These are phyloP conservation scores for Chaetoscypha palmicola DNA, from an alignment of 2,329 filamentous ascomycete genomes.

Conservation along the genomic window DNA sequence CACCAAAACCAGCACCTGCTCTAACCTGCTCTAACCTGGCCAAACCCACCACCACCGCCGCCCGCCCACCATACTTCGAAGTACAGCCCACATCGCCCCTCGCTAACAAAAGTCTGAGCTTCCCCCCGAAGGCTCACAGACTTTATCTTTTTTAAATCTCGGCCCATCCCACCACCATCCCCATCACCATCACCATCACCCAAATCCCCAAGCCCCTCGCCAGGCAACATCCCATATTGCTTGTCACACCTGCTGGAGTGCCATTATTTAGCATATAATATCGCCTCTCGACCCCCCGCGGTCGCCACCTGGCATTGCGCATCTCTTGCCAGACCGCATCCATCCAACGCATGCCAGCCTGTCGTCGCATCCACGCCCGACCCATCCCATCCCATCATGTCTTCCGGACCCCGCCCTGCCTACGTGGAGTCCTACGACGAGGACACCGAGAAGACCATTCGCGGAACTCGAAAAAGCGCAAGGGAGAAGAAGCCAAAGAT, in stretches of 20 bases:
- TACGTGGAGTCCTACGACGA: constrained; percentile 27
- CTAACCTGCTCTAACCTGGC: neutral
- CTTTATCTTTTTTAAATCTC: constrained; percentile 2
- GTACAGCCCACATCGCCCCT: constrained; percentile 4
- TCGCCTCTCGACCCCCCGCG: constrained; percentile 6
- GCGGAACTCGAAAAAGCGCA: constrained; percentile 21
- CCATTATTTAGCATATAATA: neutral
- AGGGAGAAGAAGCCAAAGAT: constrained; percentile 18
- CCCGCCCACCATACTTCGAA: neutral
- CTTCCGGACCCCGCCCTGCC: constrained; percentile 20
- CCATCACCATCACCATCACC: neutral
- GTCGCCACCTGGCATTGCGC: constrained; percentile 15
- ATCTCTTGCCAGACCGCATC: neutral
- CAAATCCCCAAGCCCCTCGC: constrained; percentile 1
- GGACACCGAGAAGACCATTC: constrained; percentile 16
- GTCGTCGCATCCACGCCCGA: neutral
- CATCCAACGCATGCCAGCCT: neutral
- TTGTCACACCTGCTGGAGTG: neutral
- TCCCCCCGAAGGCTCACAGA: neutral
- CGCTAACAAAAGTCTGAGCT: constrained; percentile 10
- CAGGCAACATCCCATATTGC: too few species aligned
- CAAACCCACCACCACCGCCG: neutral
- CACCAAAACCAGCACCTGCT: neutral
- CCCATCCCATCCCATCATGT: constrained; percentile 10
- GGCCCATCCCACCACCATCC: constrained; percentile 6